Percentiles rank a stretch among this genome's conserved stretches.
Evolutionary conservation across 1,139 yeast species (phyloP).

Genomic region (Nakaseomyces kungkrabaensis): DNA sequence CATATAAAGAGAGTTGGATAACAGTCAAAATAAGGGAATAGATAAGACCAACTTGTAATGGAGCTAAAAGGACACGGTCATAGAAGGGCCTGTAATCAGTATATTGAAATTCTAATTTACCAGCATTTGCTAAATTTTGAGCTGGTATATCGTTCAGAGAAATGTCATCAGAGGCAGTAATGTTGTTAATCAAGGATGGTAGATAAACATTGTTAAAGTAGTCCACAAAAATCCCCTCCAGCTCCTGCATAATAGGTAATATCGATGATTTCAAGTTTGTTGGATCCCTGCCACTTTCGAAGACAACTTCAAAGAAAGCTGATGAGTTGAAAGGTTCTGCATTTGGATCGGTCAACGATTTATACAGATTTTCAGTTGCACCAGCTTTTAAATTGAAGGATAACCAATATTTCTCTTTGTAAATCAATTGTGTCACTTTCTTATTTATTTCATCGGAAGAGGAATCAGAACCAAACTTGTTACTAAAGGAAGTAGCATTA

Average conservation of each 20-base stretch:
- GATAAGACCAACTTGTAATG: conserved; percentile 66
- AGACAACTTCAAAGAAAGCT: conserved; percentile 30
- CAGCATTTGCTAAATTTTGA: conserved; percentile 9
- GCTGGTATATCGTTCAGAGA: conserved; percentile 9
- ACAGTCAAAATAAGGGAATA: conserved; percentile 61
- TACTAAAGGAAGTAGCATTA: conserved; percentile 13
- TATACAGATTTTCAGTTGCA: conserved; percentile 34
- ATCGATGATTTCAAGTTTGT: conserved; percentile 36
- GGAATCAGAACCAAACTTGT: conserved; percentile 25
- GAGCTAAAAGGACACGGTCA: conserved; percentile 47
- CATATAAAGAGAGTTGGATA: conserved; percentile 49
- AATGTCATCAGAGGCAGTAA: conserved; percentile 12
- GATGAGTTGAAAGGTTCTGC: conserved; percentile 20
- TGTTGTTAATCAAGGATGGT: conserved; percentile 20
- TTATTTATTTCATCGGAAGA: conserved; percentile 32
- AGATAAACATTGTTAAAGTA: conserved; percentile 22
- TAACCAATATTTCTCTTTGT: conserved; percentile 46
- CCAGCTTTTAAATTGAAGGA: conserved; percentile 40
- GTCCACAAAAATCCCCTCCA: conserved; percentile 29
- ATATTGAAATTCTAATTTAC: conserved; percentile 26
- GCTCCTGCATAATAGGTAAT: conserved; percentile 31
- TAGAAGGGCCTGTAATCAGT: conserved; percentile 43
- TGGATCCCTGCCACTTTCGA: conserved; percentile 48
- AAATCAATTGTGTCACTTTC: conserved; percentile 34
- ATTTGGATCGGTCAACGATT: conserved; percentile 29